phyloP scores from a whole-genome alignment of 1,139 yeast species.

The Candida tropicalis region DNA sequence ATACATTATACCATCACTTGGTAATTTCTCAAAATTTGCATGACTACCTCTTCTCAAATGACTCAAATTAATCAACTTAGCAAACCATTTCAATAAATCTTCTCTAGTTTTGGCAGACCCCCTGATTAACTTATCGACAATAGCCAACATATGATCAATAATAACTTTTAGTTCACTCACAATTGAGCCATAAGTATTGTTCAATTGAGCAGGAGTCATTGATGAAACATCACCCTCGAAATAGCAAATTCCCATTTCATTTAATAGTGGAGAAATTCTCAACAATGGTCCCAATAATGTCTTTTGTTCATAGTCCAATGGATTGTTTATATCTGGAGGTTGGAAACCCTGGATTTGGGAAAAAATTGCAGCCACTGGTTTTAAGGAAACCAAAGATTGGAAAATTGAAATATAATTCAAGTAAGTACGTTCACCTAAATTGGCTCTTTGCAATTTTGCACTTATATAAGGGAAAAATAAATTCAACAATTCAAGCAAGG shows the following conservation, averaged over 20 bases:
- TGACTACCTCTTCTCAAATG: constrained; percentile 89
- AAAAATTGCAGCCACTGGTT: constrained; percentile 63
- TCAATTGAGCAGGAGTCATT: constrained; percentile 43
- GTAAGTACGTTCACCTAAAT: constrained; percentile 50
- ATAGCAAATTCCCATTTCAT: constrained; percentile 43
- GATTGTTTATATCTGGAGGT: constrained; percentile 45
- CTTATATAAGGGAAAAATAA: constrained; percentile 55
- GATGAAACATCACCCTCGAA: constrained; percentile 47
- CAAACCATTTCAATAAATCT: constrained; percentile 67
- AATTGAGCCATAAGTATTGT: constrained; percentile 53
- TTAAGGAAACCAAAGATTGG: constrained; percentile 62
- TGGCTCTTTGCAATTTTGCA: constrained; percentile 28
- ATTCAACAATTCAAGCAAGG: constrained; percentile 60
- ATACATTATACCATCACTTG: constrained; percentile 82
- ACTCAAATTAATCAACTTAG: constrained; percentile 71
- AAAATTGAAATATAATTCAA: constrained; percentile 54
- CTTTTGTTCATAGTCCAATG: constrained; percentile 54
- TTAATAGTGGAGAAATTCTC: constrained; percentile 70
- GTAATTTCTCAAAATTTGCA: constrained; percentile 65
- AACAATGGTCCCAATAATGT: constrained; percentile 80
- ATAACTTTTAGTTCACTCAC: constrained; percentile 62
- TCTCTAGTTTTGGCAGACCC: constrained; percentile 68
- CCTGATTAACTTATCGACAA: constrained; percentile 76
- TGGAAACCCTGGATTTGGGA: constrained; percentile 59
- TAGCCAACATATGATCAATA: constrained; percentile 62